These are phyloP conservation scores for Bisporella sp. DNA, from an alignment of 2,329 filamentous ascomycete genomes.

Conservation along the genomic window DNA sequence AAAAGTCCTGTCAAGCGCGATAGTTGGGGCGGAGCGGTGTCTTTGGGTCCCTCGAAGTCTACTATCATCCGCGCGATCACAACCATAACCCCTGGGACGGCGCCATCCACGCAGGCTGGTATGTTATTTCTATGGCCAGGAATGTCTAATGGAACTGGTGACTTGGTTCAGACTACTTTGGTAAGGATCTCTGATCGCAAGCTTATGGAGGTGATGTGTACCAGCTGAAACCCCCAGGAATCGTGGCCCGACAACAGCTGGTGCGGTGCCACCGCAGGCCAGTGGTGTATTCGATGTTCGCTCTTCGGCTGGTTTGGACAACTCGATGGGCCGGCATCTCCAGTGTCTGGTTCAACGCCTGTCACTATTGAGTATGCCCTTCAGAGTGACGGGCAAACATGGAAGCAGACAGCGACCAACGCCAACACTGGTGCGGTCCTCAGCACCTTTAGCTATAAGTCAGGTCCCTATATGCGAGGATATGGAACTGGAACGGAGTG, in stretches of 20 bases:
- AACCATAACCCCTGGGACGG: conserved; percentile 32
- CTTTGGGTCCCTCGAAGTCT: conserved; percentile 31
- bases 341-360: conserved; percentile 22
- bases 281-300: conserved; percentile 36
- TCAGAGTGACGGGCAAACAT: conserved; percentile 14
- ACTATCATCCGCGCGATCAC: conserved; percentile 34
- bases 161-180: conserved; percentile 35
- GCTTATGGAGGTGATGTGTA: too few relatives aligned
- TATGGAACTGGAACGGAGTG: conserved; percentile 35
- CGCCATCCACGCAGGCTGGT: conserved; percentile 31
- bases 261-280: conserved; percentile 32
- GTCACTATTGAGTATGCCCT: conserved; percentile 25
- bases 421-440: conserved; percentile 28
- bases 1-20: conserved; percentile 13
- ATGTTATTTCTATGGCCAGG: conserved; percentile 37
- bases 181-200: neutral
- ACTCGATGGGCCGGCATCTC: conserved; percentile 22
- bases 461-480: conserved; percentile 31
- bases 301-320: conserved; percentile 36
- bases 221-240: conserved; percentile 16
- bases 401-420: conserved; percentile 28
- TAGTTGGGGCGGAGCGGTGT: conserved; percentile 32
- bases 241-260: conserved; percentile 33
- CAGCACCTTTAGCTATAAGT: conserved; percentile 28
- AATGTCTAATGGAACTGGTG: conserved; percentile 38